Base-by-base conservation (phyloP, 2,329 filamentous ascomycete species). In the Daldinia sp. region DNA sequence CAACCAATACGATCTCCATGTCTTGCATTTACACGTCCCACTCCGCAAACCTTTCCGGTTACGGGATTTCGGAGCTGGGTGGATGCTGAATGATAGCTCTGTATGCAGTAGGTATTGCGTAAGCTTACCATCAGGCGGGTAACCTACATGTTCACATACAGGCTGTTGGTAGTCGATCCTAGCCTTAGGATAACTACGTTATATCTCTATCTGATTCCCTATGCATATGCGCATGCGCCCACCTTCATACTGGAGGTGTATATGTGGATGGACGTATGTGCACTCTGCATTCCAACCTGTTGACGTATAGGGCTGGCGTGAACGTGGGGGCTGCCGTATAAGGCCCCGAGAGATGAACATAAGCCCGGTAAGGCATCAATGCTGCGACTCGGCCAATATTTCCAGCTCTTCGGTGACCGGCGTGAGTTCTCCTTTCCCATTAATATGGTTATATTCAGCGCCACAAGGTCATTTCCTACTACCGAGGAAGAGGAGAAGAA, bases 231-330 rank as follows among this genome's bases (percentile, higher is more conserved):
- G n/a, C 15, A 23, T 53, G 18, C 48, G 30, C 41, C 41, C 60
- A 37, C 51, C 12, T 46, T 53, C 35, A n/a, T 44, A 42, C 30
- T 57, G 41, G 54, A 26, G 54, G 26, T 15, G 51, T 37, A 23
- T 33, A 15, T 37, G 33, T 13, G 18, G 10, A 18, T 30, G 23
- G 3, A 18, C 4, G 15, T 13, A 42, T 30, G 46, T 50, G 46
- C 20, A 50, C 20, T 50, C 23, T 68, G 30, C 44, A 37, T 53
- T 53, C 56, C 37, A 48, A 46, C n/a, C 30, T 12, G 28, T 63
- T 67, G 59, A 67, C 63, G 63, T 67, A 67, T 63, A 67, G 63
- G 63, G 67, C 67, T 69, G 67, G 63, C 50, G 51, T 28, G 41
- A 35, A 18, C 56, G 63, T 58, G 60, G 67, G 66, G 66, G 58